Evolutionary conservation across 352 stramenopile species (phyloP).

Genomic region (Thraustotheca clavata): DNA sequence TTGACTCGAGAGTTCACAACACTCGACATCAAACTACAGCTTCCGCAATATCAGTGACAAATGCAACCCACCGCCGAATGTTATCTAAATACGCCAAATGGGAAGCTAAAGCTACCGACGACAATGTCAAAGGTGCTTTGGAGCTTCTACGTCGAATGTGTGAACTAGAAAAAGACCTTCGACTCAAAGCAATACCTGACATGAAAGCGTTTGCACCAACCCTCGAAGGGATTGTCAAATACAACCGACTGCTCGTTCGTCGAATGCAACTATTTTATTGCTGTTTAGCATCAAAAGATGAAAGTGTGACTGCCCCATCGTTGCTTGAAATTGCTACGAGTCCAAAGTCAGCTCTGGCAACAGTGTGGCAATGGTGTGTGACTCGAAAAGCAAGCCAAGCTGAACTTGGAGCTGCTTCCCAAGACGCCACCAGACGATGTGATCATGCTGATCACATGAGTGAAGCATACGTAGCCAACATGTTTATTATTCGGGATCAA

Average conservation of each 20-base stretch:
- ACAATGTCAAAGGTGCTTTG: slow-evolving; percentile 23
- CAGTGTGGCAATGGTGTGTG: slow-evolving; percentile 82
- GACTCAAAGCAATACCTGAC: slow-evolving; percentile 42
- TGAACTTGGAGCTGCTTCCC: slow-evolving; percentile 53
- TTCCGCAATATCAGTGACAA: neutral
- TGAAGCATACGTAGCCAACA: slow-evolving; percentile 79
- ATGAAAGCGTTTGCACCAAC: slow-evolving; percentile 31
- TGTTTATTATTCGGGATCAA: slow-evolving; percentile 79
- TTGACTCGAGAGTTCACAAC: neutral
- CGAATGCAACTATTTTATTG: slow-evolving; percentile 83
- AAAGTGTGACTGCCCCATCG: slow-evolving; percentile 33
- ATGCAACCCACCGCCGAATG: neutral
- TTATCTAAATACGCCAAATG: neutral
- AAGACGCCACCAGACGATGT: slow-evolving; percentile 52
- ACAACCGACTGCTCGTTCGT: slow-evolving; percentile 59
- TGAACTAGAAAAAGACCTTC: slow-evolving; percentile 39
- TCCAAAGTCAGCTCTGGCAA: slow-evolving; percentile 50
- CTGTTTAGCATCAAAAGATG: slow-evolving; percentile 37
- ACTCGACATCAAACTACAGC: neutral
- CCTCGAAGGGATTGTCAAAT: slow-evolving; percentile 34
- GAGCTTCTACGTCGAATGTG: slow-evolving; percentile 49
- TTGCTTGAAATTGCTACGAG: slow-evolving; percentile 45
- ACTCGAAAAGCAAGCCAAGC: slow-evolving; percentile 74
- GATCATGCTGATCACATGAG: slow-evolving; percentile 79
- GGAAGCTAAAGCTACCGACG: neutral